Evolutionary conservation across 257 asterid species (phyloP).

Genomic region (Nicotiana knightiana): DNA sequence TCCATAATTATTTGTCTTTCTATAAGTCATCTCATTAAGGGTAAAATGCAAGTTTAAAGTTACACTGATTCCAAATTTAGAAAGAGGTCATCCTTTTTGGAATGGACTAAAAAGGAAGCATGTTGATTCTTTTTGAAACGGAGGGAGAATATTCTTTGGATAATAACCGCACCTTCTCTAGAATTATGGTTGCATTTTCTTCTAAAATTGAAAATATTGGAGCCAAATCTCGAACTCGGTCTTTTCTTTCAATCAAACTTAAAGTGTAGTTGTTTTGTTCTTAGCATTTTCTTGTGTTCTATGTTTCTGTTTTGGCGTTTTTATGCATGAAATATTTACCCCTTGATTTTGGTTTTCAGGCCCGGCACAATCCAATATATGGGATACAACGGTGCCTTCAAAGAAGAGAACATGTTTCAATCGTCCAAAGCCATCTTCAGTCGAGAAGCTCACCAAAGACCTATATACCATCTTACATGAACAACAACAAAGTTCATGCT

Average conservation of each 20-base stretch:
- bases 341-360: neutral
- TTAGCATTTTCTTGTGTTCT: neutral
- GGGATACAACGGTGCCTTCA: conserved; percentile 86
- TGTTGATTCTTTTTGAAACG: no score
- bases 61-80: no score
- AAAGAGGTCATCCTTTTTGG: no score
- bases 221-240: neutral
- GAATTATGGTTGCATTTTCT: neutral
- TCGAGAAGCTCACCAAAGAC: conserved; percentile 86
- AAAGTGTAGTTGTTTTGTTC: neutral
- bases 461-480: conserved; percentile 79
- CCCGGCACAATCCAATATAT: conserved; percentile 43
- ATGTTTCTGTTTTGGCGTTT: neutral
- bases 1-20: no score
- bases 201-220: neutral
- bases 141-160: neutral
- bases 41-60: no score
- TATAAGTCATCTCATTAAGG: no score
- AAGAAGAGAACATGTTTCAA: conserved; percentile 82
- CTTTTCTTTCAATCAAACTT: neutral
- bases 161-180: neutral
- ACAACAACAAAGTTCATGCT: conserved; percentile 71
- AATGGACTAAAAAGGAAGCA: no score
- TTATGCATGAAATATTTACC: neutral
- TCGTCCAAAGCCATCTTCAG: conserved; percentile 79